A percentile compares a stretch with the other conserved stretches of the same genome.
phyloP scores from a whole-genome alignment of 2,329 filamentous ascomycete species.

The Cladosporium velox region DNA sequence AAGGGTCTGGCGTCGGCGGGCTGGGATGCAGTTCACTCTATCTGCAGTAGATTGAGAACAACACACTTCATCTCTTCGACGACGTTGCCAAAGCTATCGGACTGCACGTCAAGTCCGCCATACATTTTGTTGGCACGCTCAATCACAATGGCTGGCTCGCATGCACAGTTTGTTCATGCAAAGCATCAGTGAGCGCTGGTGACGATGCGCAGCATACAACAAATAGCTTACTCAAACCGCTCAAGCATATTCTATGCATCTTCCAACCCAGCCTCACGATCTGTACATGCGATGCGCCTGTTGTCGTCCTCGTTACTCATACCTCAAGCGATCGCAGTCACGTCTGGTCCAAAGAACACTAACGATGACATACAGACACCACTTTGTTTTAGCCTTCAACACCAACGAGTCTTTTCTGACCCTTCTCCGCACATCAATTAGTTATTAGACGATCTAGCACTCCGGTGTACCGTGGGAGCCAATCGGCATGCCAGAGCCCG shows the following conservation, averaged over 20 bases:
- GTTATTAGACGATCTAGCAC: not conserved
- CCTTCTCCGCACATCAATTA: constrained; percentile 9
- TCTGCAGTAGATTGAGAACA: not conserved
- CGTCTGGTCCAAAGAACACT: not conserved
- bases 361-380: not conserved
- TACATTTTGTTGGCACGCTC: not conserved
- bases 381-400: not conserved
- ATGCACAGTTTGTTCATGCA: not conserved
- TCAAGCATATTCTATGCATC: not conserved
- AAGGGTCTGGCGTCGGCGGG: not conserved
- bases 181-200: not conserved
- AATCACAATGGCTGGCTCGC: not conserved
- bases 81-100: not conserved
- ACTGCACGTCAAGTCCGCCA: not conserved
- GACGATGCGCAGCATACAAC: not conserved
- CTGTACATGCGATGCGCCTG: not conserved
- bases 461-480: constrained; percentile 3
- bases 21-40: not conserved
- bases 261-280: not conserved
- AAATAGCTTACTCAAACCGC: too few species aligned
- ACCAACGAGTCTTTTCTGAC: not conserved
- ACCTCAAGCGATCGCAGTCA: not conserved
- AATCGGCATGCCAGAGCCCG: constrained; percentile 10
- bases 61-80: not conserved
- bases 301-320: not conserved